Base-by-base conservation (phyloP, 441 rosid species). In the Kokia cookei region DNA sequence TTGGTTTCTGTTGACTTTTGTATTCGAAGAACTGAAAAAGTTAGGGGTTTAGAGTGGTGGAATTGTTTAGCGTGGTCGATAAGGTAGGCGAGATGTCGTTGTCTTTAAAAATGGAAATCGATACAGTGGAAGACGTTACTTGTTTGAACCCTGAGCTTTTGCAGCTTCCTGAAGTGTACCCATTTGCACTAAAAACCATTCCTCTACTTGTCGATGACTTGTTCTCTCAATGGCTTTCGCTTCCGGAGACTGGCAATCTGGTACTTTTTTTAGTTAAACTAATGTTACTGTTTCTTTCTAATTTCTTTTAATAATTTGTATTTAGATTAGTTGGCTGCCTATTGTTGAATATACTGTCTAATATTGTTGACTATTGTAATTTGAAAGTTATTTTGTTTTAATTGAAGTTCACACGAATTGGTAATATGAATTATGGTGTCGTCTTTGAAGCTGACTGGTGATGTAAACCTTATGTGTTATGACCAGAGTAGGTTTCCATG, bases 171-270 rank as follows among this genome's bases (percentile, higher is more conserved):
- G 93, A 87, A 74, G 80, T 88, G 70, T 84, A 96, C 73, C 89
- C 92, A 6, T 72, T 74, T 58, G 84, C 83, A 32, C 83, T 91
- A 15, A 91, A 90, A 84, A 65, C 86, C 1, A 82, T 79, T 67
- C 83, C 86, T 65, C 82, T 82, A 54, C 79, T 88, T 43, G 87
- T 89, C 29, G 89, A 89, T 62, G 79, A 79, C 37, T 82, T 92
- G 78, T 92, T 89, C 88, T 87, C 88, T 42, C 92, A 84, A 79
- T 94, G 98, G 97, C 97, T 92, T 77, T 91, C 98, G 6, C 90
- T 92, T 35, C 90, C 95, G 1, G 90, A 90, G n/a, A 85, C 95
- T 65, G 63, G 58, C 53, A 83, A 84, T 67, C 81, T 86, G 97
- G 97, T 92, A 54, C 58, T 86, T 51, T 15, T 12, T 69, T 15